A percentile compares a stretch with the other conserved stretches of the same genome.
Conservation (phyloP, 257 asterid genomes). For the Solanum ossicruentum region DNA sequence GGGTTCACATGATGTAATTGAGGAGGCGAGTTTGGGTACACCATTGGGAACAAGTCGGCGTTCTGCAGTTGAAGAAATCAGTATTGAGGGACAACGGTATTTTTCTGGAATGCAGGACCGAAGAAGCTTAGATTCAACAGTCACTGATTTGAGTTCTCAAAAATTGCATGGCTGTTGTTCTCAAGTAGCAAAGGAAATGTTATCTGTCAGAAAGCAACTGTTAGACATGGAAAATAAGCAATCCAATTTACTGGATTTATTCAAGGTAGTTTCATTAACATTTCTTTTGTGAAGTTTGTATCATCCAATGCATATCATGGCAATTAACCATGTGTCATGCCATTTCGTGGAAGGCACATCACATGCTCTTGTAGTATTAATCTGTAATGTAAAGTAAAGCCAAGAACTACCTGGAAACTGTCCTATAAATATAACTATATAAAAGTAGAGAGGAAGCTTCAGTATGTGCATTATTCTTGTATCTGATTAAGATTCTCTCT, state of each 20-base stretch:
- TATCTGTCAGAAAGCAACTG: constrained; percentile 59
- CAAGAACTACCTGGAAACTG: background rate
- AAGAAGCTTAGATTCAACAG: constrained; percentile 75
- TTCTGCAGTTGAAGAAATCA: constrained; percentile 48
- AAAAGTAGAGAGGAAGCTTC: background rate
- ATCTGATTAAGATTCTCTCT: background rate
- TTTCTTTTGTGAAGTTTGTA: background rate
- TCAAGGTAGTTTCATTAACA: constrained; percentile 41
- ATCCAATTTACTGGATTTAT: constrained; percentile 61
- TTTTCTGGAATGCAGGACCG: constrained; percentile 42
- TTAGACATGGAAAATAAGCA: constrained; percentile 78
- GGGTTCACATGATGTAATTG: constrained; percentile 28
- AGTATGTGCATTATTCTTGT: background rate
- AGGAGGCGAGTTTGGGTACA: constrained; percentile 43
- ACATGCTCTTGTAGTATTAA: background rate
- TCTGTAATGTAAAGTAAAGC: background rate
- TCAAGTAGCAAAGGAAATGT: constrained; percentile 59
- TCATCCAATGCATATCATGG: background rate
- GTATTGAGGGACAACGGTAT: constrained; percentile 60
- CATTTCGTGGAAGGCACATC: background rate
- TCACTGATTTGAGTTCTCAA: constrained; percentile 56
- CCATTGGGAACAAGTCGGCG: constrained; percentile 48
- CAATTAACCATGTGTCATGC: background rate
- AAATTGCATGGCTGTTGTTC: constrained; percentile 37
- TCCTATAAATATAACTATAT: background rate